Evolutionary conservation across 805 yeast genomes (phyloP).

Genomic region (Wilhelminamyces savonicus): DNA sequence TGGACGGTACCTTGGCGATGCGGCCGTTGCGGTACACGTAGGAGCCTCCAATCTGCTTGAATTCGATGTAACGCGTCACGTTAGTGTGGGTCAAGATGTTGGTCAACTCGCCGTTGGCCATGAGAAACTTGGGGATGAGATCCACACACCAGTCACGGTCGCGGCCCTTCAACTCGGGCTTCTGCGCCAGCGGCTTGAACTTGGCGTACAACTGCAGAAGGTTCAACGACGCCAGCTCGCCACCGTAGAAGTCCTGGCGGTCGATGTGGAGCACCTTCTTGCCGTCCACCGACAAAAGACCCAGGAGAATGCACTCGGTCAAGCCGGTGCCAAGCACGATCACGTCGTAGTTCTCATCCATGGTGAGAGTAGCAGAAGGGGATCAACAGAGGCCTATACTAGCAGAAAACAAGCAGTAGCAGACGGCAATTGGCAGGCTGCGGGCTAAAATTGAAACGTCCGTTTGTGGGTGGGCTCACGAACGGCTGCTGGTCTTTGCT

Average conservation of each 20-base stretch:
- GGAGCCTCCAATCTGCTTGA: conserved; percentile 94
- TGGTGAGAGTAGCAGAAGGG: too few relatives aligned
- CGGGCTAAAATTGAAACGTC: too few relatives aligned
- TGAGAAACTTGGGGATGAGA: conserved; percentile 90
- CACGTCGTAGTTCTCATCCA: conserved; percentile 97
- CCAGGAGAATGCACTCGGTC: conserved; percentile 93
- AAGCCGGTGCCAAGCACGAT: conserved; percentile 94
- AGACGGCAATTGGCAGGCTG: too few relatives aligned
- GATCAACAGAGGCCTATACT: too few relatives aligned
- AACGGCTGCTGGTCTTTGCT: too few relatives aligned
- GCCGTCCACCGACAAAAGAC: conserved; percentile 93
- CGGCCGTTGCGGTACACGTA: conserved; percentile 87
- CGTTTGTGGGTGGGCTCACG: too few relatives aligned
- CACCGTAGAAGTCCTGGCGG: conserved; percentile 95
- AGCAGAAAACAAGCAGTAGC: too few relatives aligned
- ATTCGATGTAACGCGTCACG: conserved; percentile 92
- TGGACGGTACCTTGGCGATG: conserved; percentile 92
- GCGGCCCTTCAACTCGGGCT: conserved; percentile 73
- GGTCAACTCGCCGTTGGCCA: conserved; percentile 97
- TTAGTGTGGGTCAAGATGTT: conserved; percentile 93
- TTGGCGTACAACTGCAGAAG: conserved; percentile 65
- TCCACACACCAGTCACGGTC: conserved; percentile 98
- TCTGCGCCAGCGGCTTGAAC: conserved; percentile 72
- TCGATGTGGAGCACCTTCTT: conserved; percentile 96
- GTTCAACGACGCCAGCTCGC: conserved; percentile 80